Percentiles rank a stretch among this genome's conserved stretches.
Evolutionary conservation across 164 flowering plant genomes (phyloP).

Genomic region (Nymphaea thermarum): DNA sequence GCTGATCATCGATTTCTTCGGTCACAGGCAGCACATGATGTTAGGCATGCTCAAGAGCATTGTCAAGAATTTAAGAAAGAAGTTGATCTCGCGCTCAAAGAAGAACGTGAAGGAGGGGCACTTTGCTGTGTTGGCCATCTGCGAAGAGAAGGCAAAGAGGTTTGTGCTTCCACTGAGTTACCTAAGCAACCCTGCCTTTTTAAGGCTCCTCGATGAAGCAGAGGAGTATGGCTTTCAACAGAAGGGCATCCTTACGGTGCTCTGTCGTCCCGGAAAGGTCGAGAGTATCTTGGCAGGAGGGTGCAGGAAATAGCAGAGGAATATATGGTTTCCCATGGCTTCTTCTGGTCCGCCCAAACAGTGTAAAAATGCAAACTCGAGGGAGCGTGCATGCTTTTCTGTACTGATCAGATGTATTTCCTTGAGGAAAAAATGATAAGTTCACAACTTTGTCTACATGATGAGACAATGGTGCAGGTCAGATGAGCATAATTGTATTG

Average conservation of each 20-base stretch:
- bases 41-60: neutral
- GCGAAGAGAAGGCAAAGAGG: constrained; percentile 10
- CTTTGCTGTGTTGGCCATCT: constrained; percentile 9
- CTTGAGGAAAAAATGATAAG: too few species aligned
- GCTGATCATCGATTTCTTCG: neutral
- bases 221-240: constrained; percentile 17
- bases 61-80: neutral
- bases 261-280: constrained; percentile 17
- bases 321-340: too few species aligned
- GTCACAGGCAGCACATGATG: neutral
- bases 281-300: constrained; percentile 10
- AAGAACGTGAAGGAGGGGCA: constrained; percentile 4
- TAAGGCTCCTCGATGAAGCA: constrained; percentile 14
- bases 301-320: constrained; percentile 3
- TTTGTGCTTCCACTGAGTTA: constrained; percentile 15
- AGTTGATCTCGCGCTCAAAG: neutral
- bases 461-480: too few species aligned
- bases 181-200: constrained; percentile 12
- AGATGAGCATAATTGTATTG: too few species aligned
- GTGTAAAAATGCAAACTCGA: too few species aligned
- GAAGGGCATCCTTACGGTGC: constrained; percentile 13
- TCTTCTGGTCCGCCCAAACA: too few species aligned
- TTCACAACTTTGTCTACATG: too few species aligned
- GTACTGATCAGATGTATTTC: too few species aligned
- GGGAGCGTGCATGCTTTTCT: too few species aligned